A percentile compares a stretch with the other conserved stretches of the same genome.
phyloP scores from a whole-genome alignment of 2,329 filamentous ascomycete species.

The Coniochaeta ligniaria region DNA sequence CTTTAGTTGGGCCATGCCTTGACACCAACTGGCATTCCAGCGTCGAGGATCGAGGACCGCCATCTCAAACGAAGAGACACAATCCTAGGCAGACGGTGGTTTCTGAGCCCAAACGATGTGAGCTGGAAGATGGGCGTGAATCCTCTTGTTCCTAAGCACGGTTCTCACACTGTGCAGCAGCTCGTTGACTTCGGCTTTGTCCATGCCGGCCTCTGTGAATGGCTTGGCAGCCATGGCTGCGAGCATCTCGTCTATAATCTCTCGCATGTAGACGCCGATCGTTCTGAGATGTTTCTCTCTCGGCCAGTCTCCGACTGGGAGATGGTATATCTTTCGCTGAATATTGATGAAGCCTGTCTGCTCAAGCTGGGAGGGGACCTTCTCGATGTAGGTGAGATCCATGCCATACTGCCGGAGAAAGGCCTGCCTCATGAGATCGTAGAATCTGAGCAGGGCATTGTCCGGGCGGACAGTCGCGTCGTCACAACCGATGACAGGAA shows the following conservation, averaged over 20 bases:
- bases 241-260: slow-evolving; percentile 29
- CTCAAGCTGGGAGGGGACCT: slow-evolving; percentile 25
- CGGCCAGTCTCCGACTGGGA: slow-evolving; percentile 39
- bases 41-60: neutral
- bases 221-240: slow-evolving; percentile 32
- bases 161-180: slow-evolving; percentile 21
- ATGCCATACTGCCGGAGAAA: slow-evolving; percentile 27
- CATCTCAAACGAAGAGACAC: neutral
- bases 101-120: slow-evolving; percentile 38
- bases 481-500: slow-evolving; percentile 31
- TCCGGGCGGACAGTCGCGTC: slow-evolving; percentile 33
- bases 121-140: slow-evolving; percentile 36
- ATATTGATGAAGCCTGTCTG: slow-evolving; percentile 35
- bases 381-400: slow-evolving; percentile 18
- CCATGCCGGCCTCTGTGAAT: slow-evolving; percentile 27
- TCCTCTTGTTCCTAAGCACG: slow-evolving; percentile 23
- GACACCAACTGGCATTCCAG: neutral
- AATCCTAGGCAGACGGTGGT: slow-evolving; percentile 9
- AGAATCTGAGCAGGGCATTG: slow-evolving; percentile 27
- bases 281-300: slow-evolving; percentile 27
- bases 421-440: slow-evolving; percentile 13
- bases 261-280: slow-evolving; percentile 33
- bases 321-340: slow-evolving; percentile 29
- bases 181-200: slow-evolving; percentile 23
- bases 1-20: neutral